Base-by-base conservation (phyloP, 129 eudicot species). In the Flaveria ramosissima region DNA sequence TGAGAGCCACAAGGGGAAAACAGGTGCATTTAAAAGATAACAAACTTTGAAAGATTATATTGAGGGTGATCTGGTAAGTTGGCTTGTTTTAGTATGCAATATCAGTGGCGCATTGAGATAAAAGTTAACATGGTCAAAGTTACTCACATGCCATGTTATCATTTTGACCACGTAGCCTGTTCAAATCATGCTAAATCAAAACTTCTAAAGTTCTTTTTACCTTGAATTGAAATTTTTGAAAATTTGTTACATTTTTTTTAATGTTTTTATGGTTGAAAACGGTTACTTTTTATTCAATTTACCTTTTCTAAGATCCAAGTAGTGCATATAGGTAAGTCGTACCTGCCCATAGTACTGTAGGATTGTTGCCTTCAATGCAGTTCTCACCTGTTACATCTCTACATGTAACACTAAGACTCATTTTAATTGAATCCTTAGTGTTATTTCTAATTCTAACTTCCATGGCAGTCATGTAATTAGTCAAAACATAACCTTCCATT, bases 331-430 rank as follows among this genome's bases (percentile, higher is more conserved):
- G 64, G 63, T 75, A 13, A 15, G 62, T 30, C 80, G 67, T 78
- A 93, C 98, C 97, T 59, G 92, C 91, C 98, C 98, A 93, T 50
- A 91, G 42, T 48, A 91, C 97, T 1, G 96, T 94, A 65, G 96
- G 91, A 59, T 82, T 89, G 71, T 86, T 83, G 39, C 93, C 96
- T 68, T 91, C 97, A 19, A 94, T 67, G 77, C 98, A 94, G 87
- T 89, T 91, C 69, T 91, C 92, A 51, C 97, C 97, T 20, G 97
- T 93, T 42, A 91, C 92, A 86, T 91, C 97, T 56, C 95, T 87
- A 84, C 97, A 94, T 16, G 91, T 83, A 75, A 94, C 70, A 64
- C 89, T 87, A 74, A 94, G 93, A 82, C 86, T 78, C 80, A 91
- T 73, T 55, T 70, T 86, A 45, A 94, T 89, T 48, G 64, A 43